phyloP scores from a whole-genome alignment of 257 asterid species.

The Solanum pennellii region DNA sequence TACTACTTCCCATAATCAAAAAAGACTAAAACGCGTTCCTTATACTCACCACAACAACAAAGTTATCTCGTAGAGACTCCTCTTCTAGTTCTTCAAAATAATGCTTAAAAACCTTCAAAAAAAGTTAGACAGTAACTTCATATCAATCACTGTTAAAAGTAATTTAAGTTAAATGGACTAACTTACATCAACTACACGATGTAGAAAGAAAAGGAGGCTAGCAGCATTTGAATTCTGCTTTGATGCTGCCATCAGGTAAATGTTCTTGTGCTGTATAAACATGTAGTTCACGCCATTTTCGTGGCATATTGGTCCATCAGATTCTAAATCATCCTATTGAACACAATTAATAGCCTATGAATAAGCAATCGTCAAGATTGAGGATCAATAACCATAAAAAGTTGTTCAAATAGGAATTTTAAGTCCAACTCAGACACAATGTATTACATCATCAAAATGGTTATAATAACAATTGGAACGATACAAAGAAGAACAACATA shows the following conservation, averaged over 20 bases:
- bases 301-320: constrained; percentile 81
- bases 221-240: constrained; percentile 99
- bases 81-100: constrained; percentile 97
- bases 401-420: not conserved
- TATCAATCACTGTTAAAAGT: not conserved
- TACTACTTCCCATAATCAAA: not conserved
- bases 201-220: constrained; percentile 86
- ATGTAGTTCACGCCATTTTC: constrained; percentile 87
- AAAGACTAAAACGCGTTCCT: not conserved
- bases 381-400: not conserved
- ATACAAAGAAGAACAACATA: not conserved
- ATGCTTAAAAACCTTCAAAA: constrained; percentile 81
- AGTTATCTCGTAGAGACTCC: constrained; percentile 95
- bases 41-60: constrained; percentile 84
- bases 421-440: not conserved
- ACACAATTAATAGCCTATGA: not conserved
- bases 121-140: not conserved
- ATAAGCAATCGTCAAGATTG: not conserved
- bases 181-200: constrained; percentile 96
- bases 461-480: not conserved
- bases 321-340: constrained; percentile 54
- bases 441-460: not conserved
- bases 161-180: not conserved
- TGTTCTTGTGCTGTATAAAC: constrained; percentile 95
- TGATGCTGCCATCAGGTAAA: constrained; percentile 93